A percentile compares a stretch with the other conserved stretches of the same genome.
Evolutionary conservation across 495 filamentous ascomycete genomes (phyloP).

Genomic region (Aspergillus campestris): DNA sequence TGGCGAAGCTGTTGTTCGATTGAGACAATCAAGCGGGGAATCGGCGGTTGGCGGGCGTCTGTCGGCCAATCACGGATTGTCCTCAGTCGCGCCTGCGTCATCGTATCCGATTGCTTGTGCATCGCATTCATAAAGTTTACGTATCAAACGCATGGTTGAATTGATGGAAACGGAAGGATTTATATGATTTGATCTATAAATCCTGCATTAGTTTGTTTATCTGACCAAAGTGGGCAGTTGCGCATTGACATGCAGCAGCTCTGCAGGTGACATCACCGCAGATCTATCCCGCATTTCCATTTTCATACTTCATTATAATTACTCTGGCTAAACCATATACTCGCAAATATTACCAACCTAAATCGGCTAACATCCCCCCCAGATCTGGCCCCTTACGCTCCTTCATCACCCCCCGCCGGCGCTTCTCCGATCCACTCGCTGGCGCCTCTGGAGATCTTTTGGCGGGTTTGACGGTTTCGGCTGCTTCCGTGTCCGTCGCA

Average conservation of each 20-base stretch:
- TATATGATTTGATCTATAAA: too few species aligned
- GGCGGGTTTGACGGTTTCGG: not conserved
- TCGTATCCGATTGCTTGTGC: not conserved
- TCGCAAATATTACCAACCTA: not conserved
- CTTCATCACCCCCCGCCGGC: slow-evolving; percentile 19
- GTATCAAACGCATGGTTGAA: not conserved
- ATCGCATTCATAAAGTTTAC: not conserved
- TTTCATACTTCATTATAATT: not conserved
- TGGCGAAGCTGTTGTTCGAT: slow-evolving; percentile 3
- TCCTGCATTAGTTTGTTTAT: too few species aligned
- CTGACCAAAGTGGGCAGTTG: not conserved
- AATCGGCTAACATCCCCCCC: not conserved
- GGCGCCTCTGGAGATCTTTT: slow-evolving; percentile 8
- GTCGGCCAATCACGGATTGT: slow-evolving; percentile 20
- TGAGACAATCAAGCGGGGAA: slow-evolving; percentile 20
- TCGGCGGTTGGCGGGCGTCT: slow-evolving; percentile 11
- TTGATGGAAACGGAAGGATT: not conserved
- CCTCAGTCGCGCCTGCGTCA: slow-evolving; percentile 16
- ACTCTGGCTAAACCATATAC: too few species aligned
- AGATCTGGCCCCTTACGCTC: slow-evolving; percentile 14
- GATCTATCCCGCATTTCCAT: not conserved
- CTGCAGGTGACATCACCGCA: slow-evolving; percentile 5
- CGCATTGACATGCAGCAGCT: not conserved
- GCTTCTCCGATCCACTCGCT: not conserved
- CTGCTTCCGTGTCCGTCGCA: slow-evolving; percentile 1